Conservation (phyloP, 2,329 filamentous ascomycete genomes). For the Trichoderma atrobrunneum region DNA sequence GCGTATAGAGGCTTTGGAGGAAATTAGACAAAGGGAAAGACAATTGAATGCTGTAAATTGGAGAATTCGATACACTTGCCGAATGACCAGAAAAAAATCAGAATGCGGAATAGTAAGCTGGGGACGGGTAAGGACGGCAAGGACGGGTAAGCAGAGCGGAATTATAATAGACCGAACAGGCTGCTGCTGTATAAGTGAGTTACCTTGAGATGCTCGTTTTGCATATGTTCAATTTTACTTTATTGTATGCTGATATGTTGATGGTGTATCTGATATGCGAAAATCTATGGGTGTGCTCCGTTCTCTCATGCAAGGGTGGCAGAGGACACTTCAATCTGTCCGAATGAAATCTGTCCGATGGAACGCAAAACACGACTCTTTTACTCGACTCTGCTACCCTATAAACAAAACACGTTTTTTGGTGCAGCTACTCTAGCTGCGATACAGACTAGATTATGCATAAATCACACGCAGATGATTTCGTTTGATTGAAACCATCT, state of each 20-base stretch:
- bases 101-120: not conserved
- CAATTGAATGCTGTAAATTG: not conserved
- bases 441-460: not conserved
- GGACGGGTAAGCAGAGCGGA: not conserved
- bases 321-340: too few relatives aligned
- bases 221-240: too few relatives aligned
- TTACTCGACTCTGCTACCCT: too few relatives aligned
- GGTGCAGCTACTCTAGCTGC: not conserved
- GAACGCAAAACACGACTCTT: too few relatives aligned
- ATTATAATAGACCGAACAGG: not conserved
- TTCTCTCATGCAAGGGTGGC: not conserved
- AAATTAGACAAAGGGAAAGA: not conserved
- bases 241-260: not conserved
- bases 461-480: not conserved
- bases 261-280: not conserved
- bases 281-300: not conserved
- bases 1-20: not conserved
- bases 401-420: not conserved
- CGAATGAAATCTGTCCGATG: too few relatives aligned
- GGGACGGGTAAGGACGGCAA: not conserved
- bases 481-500: not conserved
- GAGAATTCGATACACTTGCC: not conserved
- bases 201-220: not conserved
- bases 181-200: too few relatives aligned
- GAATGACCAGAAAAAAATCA: not conserved